Evolutionary conservation across 192 early-diverging fungal genomes (phyloP).

Genomic region (Gamsiella multidivaricata): DNA sequence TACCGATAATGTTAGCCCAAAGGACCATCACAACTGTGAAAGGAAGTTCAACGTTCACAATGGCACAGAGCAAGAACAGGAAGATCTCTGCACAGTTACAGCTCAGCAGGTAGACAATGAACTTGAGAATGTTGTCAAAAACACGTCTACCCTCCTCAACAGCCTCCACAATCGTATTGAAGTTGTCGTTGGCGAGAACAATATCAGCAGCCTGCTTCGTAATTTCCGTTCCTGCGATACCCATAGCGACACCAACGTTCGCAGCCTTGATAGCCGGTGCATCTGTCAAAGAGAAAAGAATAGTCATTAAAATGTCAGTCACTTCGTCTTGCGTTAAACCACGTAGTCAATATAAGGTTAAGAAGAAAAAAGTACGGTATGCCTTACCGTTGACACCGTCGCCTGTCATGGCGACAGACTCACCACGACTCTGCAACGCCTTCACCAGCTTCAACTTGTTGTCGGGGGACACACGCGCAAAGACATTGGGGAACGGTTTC

Average conservation of each 20-base stretch:
- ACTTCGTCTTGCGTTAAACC: background rate
- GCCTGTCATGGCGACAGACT: slow-evolving; percentile 89
- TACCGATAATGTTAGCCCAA: slow-evolving; percentile 93
- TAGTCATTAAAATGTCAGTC: background rate
- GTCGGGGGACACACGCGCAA: slow-evolving; percentile 95
- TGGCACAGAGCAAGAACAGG: slow-evolving; percentile 79
- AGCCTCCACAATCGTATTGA: slow-evolving; percentile 91
- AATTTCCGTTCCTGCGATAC: slow-evolving; percentile 92
- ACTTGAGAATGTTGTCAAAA: slow-evolving; percentile 98
- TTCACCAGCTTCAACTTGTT: slow-evolving; percentile 96
- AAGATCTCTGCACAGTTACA: slow-evolving; percentile 97
- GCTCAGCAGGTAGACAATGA: slow-evolving; percentile 91
- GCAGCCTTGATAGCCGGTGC: slow-evolving; percentile 95
- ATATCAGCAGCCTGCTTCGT: slow-evolving; percentile 99
- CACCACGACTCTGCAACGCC: slow-evolving; percentile 81
- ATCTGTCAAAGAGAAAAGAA: slow-evolving; percentile 59
- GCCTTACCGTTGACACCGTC: slow-evolving; percentile 86
- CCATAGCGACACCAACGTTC: slow-evolving; percentile 97
- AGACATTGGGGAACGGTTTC: slow-evolving; percentile 90
- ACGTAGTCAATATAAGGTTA: background rate
- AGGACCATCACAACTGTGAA: slow-evolving; percentile 94
- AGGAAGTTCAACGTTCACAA: slow-evolving; percentile 78
- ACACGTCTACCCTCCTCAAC: slow-evolving; percentile 93
- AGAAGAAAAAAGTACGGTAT: too few species aligned
- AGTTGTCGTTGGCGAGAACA: slow-evolving; percentile 94